phyloP scores from a whole-genome alignment of 352 stramenopile species.

The Phytophthora pisi region DNA sequence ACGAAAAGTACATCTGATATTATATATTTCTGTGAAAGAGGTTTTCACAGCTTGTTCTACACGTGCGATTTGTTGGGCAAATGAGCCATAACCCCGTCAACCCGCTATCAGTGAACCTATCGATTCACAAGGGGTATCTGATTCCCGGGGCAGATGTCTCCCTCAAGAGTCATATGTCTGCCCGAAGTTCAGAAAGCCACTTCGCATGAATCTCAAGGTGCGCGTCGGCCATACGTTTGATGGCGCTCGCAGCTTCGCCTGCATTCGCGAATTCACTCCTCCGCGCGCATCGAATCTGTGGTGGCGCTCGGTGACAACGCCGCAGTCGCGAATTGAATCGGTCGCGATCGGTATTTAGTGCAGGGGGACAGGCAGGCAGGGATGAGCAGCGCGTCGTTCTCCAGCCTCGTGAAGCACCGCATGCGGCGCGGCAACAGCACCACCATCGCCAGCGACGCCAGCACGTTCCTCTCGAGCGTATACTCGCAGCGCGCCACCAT shows the following conservation, averaged over 20 bases:
- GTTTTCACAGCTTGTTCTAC: neutral
- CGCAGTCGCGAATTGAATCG: neutral
- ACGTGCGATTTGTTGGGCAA: no score
- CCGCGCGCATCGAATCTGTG: neutral
- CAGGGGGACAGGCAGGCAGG: conserved; percentile 1
- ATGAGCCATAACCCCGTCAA: no score
- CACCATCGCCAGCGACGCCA: conserved; percentile 35
- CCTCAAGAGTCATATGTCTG: conserved; percentile 20
- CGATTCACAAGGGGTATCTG: neutral
- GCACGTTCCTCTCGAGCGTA: conserved; percentile 41
- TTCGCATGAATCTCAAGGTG: conserved; percentile 18
- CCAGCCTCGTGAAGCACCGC: conserved; percentile 29
- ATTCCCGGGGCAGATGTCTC: neutral
- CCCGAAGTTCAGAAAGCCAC: conserved; percentile 19
- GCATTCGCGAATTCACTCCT: conserved; percentile 28
- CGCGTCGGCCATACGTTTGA: neutral
- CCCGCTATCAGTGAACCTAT: neutral
- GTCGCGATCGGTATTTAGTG: neutral
- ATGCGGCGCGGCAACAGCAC: conserved; percentile 34
- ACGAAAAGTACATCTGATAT: neutral
- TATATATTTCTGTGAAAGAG: no score
- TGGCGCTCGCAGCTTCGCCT: neutral
- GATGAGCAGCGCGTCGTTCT: conserved; percentile 9
- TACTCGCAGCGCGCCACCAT: conserved; percentile 58
- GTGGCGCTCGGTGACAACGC: neutral